A percentile compares a stretch with the other conserved stretches of the same genome.
phyloP scores from a whole-genome alignment of 2,329 filamentous ascomycete species.

The Exophiala sp. region DNA sequence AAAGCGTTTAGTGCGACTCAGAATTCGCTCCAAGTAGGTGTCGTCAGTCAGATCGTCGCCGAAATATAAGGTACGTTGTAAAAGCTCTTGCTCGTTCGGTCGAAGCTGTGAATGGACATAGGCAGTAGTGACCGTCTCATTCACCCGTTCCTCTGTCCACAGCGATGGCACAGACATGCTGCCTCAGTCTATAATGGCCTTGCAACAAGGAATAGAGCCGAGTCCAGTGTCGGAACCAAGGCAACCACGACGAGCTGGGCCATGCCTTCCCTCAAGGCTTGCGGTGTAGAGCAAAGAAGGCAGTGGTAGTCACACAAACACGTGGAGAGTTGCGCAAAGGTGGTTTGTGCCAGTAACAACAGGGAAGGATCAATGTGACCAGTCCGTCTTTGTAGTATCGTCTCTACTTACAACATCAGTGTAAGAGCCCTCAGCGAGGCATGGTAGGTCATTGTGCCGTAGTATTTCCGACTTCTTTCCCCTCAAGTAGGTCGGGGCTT shows the following conservation, averaged over 20 bases:
- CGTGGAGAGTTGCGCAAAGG: conserved; percentile 12
- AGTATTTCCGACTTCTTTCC: too few relatives aligned
- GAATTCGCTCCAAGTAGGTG: conserved; percentile 58
- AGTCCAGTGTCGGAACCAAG: neutral
- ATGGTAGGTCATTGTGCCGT: too few relatives aligned
- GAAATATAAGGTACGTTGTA: conserved; percentile 35
- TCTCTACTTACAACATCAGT: too few relatives aligned
- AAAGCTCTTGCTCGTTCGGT: conserved; percentile 33
- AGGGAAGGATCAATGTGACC: neutral
- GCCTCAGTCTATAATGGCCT: neutral
- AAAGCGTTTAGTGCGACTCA: conserved; percentile 51
- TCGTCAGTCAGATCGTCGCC: conserved; percentile 44
- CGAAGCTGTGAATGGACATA: conserved; percentile 36
- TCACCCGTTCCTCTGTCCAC: conserved; percentile 44
- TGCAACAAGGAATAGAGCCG: neutral
- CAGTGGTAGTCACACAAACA: neutral
- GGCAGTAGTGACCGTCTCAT: conserved; percentile 39
- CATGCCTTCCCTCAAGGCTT: conserved; percentile 8
- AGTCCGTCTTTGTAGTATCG: too few relatives aligned
- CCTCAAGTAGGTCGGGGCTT: too few relatives aligned
- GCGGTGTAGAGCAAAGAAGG: conserved; percentile 1
- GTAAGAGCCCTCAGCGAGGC: too few relatives aligned
- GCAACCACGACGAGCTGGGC: neutral
- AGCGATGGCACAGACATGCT: conserved; percentile 12
- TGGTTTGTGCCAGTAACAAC: neutral